Evolutionary conservation across 306 rosid species (phyloP).

Genomic region (Arachis stenosperma): DNA sequence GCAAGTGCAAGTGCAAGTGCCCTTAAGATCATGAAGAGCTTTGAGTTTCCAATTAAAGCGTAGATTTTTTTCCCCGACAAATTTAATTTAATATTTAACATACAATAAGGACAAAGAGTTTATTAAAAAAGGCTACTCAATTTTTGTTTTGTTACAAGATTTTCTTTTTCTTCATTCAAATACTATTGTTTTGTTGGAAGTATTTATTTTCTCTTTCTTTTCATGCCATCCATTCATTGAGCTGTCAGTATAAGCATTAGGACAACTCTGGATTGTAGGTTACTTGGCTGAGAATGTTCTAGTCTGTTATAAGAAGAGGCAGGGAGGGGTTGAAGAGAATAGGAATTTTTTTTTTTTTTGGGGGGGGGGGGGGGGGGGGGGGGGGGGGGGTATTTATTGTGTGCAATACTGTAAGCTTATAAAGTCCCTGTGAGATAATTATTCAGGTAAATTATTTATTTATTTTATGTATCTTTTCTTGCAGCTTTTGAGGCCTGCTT

Average conservation of each 20-base stretch:
- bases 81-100: background rate
- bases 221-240: background rate
- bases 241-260: background rate
- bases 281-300: constrained; percentile 13
- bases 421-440: constrained; percentile 16
- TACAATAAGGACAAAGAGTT: background rate
- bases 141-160: background rate
- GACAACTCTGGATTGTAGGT: background rate
- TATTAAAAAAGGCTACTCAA: background rate
- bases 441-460: background rate
- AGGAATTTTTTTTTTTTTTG: no score
- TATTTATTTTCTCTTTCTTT: background rate
- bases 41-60: background rate
- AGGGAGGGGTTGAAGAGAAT: no score
- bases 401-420: background rate
- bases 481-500: constrained; percentile 97
- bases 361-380: no score
- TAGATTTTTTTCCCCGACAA: constrained; percentile 2
- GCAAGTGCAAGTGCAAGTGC: constrained; percentile 26
- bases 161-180: background rate
- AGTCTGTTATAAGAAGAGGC: constrained; percentile 5
- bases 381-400: background rate
- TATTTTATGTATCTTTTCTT: constrained; percentile 2
- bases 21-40: background rate
- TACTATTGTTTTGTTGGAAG: background rate